phyloP scores from a whole-genome alignment of 371 early-diverging fungal genomes.

The Coemansia sp. region DNA sequence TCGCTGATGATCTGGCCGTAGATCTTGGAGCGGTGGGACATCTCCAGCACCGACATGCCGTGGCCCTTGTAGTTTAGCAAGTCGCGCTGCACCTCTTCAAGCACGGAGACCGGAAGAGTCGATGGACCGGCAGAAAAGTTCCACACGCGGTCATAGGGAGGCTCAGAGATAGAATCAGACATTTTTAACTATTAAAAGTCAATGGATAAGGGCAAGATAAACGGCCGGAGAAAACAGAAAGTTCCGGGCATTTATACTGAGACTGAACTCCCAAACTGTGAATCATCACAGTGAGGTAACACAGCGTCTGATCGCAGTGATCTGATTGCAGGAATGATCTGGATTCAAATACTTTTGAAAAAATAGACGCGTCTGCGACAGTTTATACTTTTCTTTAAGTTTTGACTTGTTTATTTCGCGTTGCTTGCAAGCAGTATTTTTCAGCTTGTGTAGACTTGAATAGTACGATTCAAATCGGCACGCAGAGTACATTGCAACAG shows the following conservation, averaged over 20 bases:
- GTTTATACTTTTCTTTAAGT: not conserved
- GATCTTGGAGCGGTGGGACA: slow-evolving; percentile 87
- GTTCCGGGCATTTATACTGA: too few relatives aligned
- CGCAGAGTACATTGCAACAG: not conserved
- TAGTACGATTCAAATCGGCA: not conserved
- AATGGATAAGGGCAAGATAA: not conserved
- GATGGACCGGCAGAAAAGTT: slow-evolving; percentile 95
- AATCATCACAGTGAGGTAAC: not conserved
- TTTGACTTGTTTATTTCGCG: not conserved
- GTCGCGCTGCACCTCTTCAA: slow-evolving; percentile 78
- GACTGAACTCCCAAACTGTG: not conserved
- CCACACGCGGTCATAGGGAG: slow-evolving; percentile 40
- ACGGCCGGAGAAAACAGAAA: not conserved
- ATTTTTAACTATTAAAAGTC: not conserved
- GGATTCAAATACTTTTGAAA: not conserved
- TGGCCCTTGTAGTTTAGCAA: slow-evolving; percentile 76
- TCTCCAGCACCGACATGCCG: slow-evolving; percentile 91
- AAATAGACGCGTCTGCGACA: not conserved
- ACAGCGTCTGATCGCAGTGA: not conserved
- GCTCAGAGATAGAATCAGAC: slow-evolving; percentile 4
- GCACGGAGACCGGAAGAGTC: slow-evolving; percentile 77
- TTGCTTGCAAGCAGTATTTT: not conserved
- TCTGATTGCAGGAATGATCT: not conserved
- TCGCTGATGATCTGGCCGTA: slow-evolving; percentile 74
- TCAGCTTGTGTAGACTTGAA: not conserved